A percentile compares a stretch with the other conserved stretches of the same genome.
Evolutionary conservation across 441 rosid species (phyloP).

Genomic region (Croton setiger): DNA sequence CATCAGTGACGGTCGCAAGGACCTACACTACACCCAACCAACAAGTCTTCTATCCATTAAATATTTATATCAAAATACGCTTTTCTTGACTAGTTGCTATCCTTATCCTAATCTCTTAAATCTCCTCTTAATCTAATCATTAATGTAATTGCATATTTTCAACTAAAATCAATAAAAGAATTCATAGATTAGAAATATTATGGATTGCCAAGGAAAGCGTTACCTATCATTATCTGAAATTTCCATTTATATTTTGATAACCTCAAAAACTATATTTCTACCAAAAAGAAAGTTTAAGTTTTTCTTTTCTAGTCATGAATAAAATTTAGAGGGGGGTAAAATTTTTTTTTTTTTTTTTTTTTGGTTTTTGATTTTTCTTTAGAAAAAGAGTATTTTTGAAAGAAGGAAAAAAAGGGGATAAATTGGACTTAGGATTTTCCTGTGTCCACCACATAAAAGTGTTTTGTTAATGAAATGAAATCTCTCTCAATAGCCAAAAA

Average conservation of each 20-base stretch:
- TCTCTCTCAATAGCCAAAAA: conserved; percentile 17
- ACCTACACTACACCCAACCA: not conserved
- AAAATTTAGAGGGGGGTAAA: conserved; percentile 17
- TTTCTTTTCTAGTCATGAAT: conserved; percentile 3
- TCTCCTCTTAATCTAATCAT: no score
- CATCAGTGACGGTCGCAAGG: not conserved
- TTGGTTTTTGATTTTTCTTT: not conserved
- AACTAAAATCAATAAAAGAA: no score
- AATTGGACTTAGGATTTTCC: conserved; percentile 18
- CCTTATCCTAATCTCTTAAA: not conserved
- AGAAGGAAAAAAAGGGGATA: conserved; percentile 10
- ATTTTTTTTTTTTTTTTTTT: not conserved
- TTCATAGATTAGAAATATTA: not conserved
- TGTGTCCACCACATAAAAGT: not conserved
- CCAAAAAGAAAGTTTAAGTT: conserved; percentile 3
- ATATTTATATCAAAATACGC: not conserved
- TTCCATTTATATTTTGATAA: not conserved
- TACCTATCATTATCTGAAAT: not conserved
- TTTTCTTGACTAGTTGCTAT: not conserved
- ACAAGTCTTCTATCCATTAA: no score
- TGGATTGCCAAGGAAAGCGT: not conserved
- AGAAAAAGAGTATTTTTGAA: conserved; percentile 17
- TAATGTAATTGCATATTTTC: no score
- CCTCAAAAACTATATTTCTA: not conserved
- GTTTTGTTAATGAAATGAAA: conserved; percentile 8